A percentile compares a stretch with the other conserved stretches of the same genome.
These are phyloP conservation scores for Acidomyces sp. DNA, from an alignment of 495 filamentous ascomycete genomes.

Conservation along the genomic window DNA sequence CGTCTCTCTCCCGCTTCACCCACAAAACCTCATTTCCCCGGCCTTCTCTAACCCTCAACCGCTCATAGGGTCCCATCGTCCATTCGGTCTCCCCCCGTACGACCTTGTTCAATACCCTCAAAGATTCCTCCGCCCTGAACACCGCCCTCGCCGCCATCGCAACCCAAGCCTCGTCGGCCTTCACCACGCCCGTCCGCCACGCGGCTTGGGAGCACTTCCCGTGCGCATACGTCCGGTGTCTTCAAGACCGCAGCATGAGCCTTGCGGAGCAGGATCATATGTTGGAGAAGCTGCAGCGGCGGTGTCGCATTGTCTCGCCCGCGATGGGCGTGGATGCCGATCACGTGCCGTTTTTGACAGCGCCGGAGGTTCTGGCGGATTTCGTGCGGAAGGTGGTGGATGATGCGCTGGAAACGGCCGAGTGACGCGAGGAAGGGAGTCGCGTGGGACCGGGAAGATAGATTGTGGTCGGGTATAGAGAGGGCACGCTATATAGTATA, in stretches of 20 bases:
- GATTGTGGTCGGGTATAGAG: too few relatives aligned
- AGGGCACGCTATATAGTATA: too few relatives aligned
- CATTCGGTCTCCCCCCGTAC: neutral
- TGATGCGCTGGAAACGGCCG: too few relatives aligned
- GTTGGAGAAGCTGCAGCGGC: conserved; percentile 1
- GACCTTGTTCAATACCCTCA: conserved; percentile 1
- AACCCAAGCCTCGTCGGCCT: neutral
- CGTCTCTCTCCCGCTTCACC: too few relatives aligned
- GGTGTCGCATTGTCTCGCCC: neutral
- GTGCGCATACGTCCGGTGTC: conserved; percentile 5
- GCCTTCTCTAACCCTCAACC: neutral
- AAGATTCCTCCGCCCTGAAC: neutral
- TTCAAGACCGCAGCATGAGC: neutral
- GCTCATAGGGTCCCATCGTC: neutral
- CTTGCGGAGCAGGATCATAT: conserved; percentile 1
- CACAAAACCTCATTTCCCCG: too few relatives aligned
- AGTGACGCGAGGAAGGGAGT: too few relatives aligned
- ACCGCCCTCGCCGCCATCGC: neutral
- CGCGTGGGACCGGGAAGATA: too few relatives aligned
- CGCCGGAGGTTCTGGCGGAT: neutral
- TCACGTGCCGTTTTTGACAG: neutral
- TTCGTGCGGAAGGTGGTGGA: neutral
- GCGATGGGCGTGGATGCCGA: neutral
- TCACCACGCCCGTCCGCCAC: neutral
- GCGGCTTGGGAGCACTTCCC: neutral